Conservation (phyloP, 1,139 yeast species). For the Lipomyces yarrowii region DNA sequence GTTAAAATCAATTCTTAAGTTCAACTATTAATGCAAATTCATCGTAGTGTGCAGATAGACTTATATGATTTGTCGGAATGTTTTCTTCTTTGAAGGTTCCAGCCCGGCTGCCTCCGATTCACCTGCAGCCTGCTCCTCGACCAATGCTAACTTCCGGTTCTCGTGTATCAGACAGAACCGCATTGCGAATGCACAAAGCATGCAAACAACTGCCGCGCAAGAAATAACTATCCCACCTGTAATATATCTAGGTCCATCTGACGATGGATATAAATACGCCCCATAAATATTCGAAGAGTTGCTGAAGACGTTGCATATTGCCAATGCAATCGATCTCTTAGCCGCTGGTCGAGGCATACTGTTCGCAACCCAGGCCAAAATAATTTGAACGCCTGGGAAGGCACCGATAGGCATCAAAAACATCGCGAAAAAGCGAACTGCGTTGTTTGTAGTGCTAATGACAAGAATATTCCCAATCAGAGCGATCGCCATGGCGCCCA, state of each 20-base stretch:
- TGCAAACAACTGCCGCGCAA: constrained; percentile 6
- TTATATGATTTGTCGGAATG: constrained; percentile 56
- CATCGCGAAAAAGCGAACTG: constrained; percentile 8
- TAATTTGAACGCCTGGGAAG: constrained; percentile 10
- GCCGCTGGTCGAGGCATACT: constrained; percentile 14
- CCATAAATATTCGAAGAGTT: constrained; percentile 11
- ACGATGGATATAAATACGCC: constrained; percentile 13
- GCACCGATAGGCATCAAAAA: constrained; percentile 14
- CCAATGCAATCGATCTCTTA: constrained; percentile 12
- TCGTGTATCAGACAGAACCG: constrained; percentile 2
- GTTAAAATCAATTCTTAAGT: no score
- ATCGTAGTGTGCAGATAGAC: no score
- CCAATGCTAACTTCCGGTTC: neutral
- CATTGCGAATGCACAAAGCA: constrained; percentile 2
- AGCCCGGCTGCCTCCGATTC: constrained; percentile 78
- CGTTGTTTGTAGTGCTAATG: constrained; percentile 3
- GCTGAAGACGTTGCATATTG: constrained; percentile 9
- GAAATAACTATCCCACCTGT: constrained; percentile 6
- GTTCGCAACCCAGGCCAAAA: constrained; percentile 10
- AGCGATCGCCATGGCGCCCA: constrained; percentile 3
- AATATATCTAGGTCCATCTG: constrained; percentile 9
- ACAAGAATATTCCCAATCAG: constrained; percentile 2
- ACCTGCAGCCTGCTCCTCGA: constrained; percentile 54
- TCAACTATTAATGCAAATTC: no score
- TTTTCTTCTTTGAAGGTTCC: constrained; percentile 72